Evolutionary conservation across 2,329 filamentous ascomycete species (phyloP).

Genomic region (Annulohypoxylon truncatum): DNA sequence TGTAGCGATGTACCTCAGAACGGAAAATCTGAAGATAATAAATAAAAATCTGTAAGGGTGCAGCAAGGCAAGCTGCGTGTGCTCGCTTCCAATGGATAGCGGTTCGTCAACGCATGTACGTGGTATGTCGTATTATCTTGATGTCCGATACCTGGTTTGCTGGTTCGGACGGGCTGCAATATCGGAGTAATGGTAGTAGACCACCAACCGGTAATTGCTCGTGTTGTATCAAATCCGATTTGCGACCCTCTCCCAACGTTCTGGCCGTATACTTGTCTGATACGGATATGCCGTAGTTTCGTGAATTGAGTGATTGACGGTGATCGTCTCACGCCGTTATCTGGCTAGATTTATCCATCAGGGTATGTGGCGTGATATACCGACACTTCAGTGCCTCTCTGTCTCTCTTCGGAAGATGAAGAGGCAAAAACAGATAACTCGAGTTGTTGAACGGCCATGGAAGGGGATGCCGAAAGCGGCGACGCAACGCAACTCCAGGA

Average conservation of each 20-base stretch:
- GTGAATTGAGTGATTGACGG: constrained; percentile 19
- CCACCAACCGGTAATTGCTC: constrained; percentile 31
- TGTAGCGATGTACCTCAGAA: not conserved
- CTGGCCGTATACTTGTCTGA: constrained; percentile 33
- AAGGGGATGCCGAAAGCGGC: constrained; percentile 40
- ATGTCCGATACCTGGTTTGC: constrained; percentile 28
- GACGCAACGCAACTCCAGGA: constrained; percentile 18
- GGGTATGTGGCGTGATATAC: constrained; percentile 34
- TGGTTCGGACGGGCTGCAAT: constrained; percentile 25
- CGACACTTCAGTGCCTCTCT: not conserved
- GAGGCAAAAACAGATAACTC: constrained; percentile 13
- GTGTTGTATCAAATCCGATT: constrained; percentile 13
- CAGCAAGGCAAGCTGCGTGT: constrained; percentile 32
- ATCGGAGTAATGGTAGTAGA: constrained; percentile 25
- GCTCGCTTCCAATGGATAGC: constrained; percentile 26
- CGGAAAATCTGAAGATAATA: not conserved
- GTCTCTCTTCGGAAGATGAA: not conserved
- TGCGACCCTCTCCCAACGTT: constrained; percentile 17
- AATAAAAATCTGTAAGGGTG: constrained; percentile 1
- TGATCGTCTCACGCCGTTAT: constrained; percentile 19
- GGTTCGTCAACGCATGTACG: not conserved
- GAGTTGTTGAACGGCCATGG: not conserved
- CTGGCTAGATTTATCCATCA: constrained; percentile 27
- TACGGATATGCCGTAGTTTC: constrained; percentile 29
- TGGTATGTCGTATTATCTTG: constrained; percentile 25